A percentile compares a stretch with the other conserved stretches of the same genome.
phyloP scores from a whole-genome alignment of 163 green algal species.

The Dunaliella salina region DNA sequence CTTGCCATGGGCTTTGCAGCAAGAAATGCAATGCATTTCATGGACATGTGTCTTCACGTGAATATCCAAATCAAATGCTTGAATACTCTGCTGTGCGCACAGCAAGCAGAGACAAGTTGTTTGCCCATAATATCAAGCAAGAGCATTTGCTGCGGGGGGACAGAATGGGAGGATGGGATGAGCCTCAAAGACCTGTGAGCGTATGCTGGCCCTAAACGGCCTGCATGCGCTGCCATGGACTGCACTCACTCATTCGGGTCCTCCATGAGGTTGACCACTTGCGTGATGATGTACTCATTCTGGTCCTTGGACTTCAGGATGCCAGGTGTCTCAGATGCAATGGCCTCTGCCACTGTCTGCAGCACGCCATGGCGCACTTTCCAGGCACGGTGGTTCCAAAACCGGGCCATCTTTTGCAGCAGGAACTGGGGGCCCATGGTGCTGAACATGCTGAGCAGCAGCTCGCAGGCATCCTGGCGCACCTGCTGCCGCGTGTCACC shows the following conservation, averaged over 20 bases:
- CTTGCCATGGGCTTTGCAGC: too few species aligned
- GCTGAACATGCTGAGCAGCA: constrained; percentile 23
- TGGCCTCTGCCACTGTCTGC: constrained; percentile 43
- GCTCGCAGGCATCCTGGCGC: constrained; percentile 16
- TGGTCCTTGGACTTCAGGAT: constrained; percentile 6
- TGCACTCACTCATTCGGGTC: constrained; percentile 43
- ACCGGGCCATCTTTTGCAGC: constrained; percentile 29
- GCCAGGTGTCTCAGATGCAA: constrained; percentile 6
- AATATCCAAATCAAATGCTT: too few species aligned
- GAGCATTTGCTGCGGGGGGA: too few species aligned
- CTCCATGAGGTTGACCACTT: constrained; percentile 40
- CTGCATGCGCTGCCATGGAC: too few species aligned
- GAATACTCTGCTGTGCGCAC: too few species aligned
- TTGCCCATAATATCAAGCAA: too few species aligned
- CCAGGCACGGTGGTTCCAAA: constrained; percentile 36
- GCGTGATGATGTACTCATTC: constrained; percentile 23
- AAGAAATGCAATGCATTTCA: too few species aligned
- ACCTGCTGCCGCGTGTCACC: constrained; percentile 20
- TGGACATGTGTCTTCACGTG: too few species aligned
- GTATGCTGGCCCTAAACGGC: neutral
- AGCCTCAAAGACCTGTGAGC: too few species aligned
- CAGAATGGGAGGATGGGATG: too few species aligned
- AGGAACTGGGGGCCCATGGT: neutral
- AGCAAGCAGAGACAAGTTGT: too few species aligned
- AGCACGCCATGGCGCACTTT: constrained; percentile 38